These are phyloP conservation scores for Diaporthe citri DNA, from an alignment of 2,329 filamentous ascomycete genomes.

Conservation along the genomic window DNA sequence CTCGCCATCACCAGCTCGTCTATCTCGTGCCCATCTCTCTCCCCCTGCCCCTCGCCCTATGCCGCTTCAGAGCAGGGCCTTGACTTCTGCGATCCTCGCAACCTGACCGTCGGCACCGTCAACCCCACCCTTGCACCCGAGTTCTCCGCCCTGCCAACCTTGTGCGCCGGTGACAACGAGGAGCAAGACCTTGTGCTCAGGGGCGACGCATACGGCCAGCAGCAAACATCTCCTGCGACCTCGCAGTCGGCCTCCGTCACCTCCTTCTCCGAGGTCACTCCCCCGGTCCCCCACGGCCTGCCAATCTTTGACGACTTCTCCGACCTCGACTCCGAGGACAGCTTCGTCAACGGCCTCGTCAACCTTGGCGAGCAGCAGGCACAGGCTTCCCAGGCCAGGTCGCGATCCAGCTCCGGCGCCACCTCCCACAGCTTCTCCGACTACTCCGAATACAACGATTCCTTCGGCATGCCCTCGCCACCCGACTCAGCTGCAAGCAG, in stretches of 20 bases:
- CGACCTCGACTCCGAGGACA: conserved; percentile 91
- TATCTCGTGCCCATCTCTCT: conserved; percentile 85
- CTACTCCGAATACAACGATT: conserved; percentile 54
- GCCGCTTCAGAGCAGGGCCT: conserved; percentile 79
- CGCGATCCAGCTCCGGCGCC: conserved; percentile 75
- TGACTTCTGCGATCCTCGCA: conserved; percentile 92
- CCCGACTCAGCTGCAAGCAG: conserved; percentile 65
- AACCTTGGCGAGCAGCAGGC: conserved; percentile 69
- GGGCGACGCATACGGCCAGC: conserved; percentile 63
- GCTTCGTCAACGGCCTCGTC: conserved; percentile 81
- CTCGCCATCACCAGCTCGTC: conserved; percentile 60
- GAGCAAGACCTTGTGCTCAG: conserved; percentile 61
- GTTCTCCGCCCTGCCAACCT: conserved; percentile 73
- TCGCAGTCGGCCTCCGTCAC: conserved; percentile 46
- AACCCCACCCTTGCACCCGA: conserved; percentile 68
- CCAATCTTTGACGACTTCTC: conserved; percentile 87
- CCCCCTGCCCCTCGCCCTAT: conserved; percentile 86
- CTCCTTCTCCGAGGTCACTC: conserved; percentile 64
- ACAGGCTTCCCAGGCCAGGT: conserved; percentile 75
- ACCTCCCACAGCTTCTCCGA: conserved; percentile 73
- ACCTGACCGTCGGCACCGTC: conserved; percentile 79
- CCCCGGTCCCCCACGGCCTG: conserved; percentile 68
- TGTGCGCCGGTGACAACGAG: conserved; percentile 74
- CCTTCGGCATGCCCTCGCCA: conserved; percentile 78
- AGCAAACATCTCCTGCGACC: conserved; percentile 54